Base-by-base conservation (phyloP, 2,329 filamentous ascomycete species). In the Calonectria leucothoes region DNA sequence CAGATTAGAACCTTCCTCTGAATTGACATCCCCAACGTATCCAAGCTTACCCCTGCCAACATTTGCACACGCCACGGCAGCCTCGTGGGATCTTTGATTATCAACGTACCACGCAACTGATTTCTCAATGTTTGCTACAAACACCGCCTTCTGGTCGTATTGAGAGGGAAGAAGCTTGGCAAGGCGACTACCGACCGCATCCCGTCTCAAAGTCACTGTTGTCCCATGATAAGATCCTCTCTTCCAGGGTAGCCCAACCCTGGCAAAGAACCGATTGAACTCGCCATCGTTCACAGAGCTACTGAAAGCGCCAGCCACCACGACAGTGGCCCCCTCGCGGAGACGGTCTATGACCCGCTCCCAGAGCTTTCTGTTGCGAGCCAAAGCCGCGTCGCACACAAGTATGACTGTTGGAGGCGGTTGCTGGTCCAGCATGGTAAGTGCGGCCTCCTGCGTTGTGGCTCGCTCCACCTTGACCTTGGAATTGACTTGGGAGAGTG, bases 11-110 rank as follows among this genome's bases (percentile, higher is more conserved):
- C 0, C 7, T n/a, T 59, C 27, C 48, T 67, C 66, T 42, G 48
- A 51, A 45, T 73, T 73, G 14, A 73, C 73, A 68, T 74, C 66
- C 27, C 73, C 73, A 52, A 74, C 27, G 48, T 74, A 74, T 6
- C 73, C 70, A 15, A 74, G 70, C 48, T 31, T 70, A 2, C 73
- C 73, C 4, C 17, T 20, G 4, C 70, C 73, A 29, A 74, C 61
- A 3, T 68, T 37, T 4, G 63, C 55, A 39, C 67, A 70, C 33
- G 15, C 73, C 37, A 74, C 70, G 29, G 70, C 73, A 49, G 52
- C 70, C 17, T 74, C 73, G 29, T 33, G 11, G 10, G 33, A 52
- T 29, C 20, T 37, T 23, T 63, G 31, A 4, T 6, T n/a, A 12
- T 65, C 52, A 14, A 61, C 14, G 52, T 74, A 74, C 73, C 73